Evolutionary conservation across 2,329 filamentous ascomycete genomes (phyloP).

Genomic region (Beauveria asiatica): DNA sequence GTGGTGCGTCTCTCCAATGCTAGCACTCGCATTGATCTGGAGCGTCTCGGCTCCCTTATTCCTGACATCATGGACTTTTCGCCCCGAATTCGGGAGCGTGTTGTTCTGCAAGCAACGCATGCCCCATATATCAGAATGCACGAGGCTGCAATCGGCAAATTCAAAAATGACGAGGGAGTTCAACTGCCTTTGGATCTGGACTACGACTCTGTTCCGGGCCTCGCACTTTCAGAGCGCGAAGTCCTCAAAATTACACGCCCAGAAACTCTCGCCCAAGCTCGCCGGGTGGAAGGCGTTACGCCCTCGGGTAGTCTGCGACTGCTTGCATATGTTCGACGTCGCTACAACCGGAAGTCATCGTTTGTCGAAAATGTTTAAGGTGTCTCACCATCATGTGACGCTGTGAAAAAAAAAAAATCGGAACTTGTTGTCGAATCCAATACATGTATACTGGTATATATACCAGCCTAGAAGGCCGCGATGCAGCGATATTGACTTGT

Average conservation of each 20-base stretch:
- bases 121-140: slow-evolving; percentile 78
- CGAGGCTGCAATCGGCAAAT: slow-evolving; percentile 52
- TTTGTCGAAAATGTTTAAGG: neutral
- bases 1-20: slow-evolving; percentile 62
- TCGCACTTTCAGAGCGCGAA: slow-evolving; percentile 72
- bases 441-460: neutral
- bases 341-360: neutral
- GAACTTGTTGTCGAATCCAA: neutral
- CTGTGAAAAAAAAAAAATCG: neutral
- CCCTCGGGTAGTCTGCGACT: slow-evolving; percentile 52
- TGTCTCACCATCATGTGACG: neutral
- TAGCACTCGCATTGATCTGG: slow-evolving; percentile 32
- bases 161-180: slow-evolving; percentile 69
- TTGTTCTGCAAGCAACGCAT: slow-evolving; percentile 76
- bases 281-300: slow-evolving; percentile 73
- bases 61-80: slow-evolving; percentile 48
- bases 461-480: neutral
- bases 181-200: slow-evolving; percentile 65
- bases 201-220: slow-evolving; percentile 62
- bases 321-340: slow-evolving; percentile 49
- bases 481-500: neutral
- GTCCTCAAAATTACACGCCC: slow-evolving; percentile 63
- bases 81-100: slow-evolving; percentile 53
- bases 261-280: slow-evolving; percentile 80
- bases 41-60: slow-evolving; percentile 49